phyloP scores from a whole-genome alignment of 768 basidiomycete genomes.

The Leccinum arenicola region DNA sequence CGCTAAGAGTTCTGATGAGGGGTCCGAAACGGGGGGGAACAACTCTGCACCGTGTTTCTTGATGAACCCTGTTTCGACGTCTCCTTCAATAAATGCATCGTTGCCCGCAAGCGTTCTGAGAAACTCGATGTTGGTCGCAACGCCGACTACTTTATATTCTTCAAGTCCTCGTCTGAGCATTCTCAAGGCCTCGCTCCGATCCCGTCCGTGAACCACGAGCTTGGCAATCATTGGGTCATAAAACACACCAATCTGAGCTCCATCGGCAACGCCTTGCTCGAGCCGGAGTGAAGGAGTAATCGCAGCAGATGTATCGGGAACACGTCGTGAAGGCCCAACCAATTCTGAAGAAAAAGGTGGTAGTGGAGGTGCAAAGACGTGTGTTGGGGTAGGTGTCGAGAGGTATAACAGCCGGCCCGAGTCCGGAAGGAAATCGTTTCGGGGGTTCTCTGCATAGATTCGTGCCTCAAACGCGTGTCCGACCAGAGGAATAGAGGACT shows the following conservation, averaged over 20 bases:
- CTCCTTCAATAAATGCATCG: conserved; percentile 67
- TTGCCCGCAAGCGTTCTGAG: conserved; percentile 76
- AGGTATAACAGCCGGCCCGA: conserved; percentile 81
- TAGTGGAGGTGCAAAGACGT: conserved; percentile 55
- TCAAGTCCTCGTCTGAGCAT: conserved; percentile 78
- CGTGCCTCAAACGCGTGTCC: conserved; percentile 95
- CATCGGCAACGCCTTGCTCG: conserved; percentile 84
- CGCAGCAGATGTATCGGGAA: conserved; percentile 14
- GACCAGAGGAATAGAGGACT: conserved; percentile 77
- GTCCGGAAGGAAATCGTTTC: conserved; percentile 91
- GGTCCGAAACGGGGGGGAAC: conserved; percentile 64
- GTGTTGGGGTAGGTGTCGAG: conserved; percentile 74
- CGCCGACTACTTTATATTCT: conserved; percentile 88
- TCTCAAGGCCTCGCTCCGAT: conserved; percentile 80
- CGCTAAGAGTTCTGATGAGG: conserved; percentile 63
- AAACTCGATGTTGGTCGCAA: conserved; percentile 91
- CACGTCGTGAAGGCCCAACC: conserved; percentile 21
- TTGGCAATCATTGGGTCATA: conserved; percentile 94
- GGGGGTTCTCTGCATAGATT: conserved; percentile 94
- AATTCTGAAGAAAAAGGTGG: conserved; percentile 29
- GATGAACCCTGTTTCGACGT: conserved; percentile 94
- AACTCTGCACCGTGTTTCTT: conserved; percentile 82
- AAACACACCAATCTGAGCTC: conserved; percentile 79
- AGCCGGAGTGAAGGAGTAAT: conserved; percentile 71
- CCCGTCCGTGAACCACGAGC: conserved; percentile 83